Evolutionary conservation across 345 rosid genomes (phyloP).

Genomic region (Dipteronia dyeriana): DNA sequence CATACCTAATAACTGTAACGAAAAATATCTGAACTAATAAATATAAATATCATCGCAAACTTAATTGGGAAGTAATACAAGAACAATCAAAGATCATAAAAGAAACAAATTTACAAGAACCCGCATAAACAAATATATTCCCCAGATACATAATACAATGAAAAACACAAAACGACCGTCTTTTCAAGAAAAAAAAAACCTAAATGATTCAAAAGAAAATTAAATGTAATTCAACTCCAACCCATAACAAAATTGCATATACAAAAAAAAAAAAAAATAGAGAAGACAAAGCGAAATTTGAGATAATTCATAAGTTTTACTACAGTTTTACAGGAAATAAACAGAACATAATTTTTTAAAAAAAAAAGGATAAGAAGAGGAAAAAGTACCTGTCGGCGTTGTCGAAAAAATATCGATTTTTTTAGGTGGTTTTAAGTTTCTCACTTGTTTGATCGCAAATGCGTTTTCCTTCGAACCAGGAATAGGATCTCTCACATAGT

Average conservation of each 20-base stretch:
- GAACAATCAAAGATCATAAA: background rate
- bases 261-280: too few species aligned
- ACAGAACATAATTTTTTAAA: background rate
- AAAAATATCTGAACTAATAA: background rate
- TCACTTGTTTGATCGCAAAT: background rate
- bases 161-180: background rate
- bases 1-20: background rate
- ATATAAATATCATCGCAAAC: background rate
- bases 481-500: conserved; percentile 3
- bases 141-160: background rate
- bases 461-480: background rate
- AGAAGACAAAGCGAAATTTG: background rate
- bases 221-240: background rate
- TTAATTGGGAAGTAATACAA: background rate
- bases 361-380: background rate
- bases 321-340: background rate
- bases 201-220: background rate
- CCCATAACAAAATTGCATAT: background rate
- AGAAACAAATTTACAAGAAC: background rate
- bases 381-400: conserved; percentile 1
- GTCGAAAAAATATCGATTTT: background rate
- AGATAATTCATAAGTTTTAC: background rate
- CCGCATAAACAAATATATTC: background rate
- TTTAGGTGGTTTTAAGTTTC: background rate
- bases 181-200: background rate